Percentiles rank a stretch among this genome's conserved stretches.
phyloP scores from a whole-genome alignment of 2,329 filamentous ascomycete genomes.

The Elsinoe necatrix region DNA sequence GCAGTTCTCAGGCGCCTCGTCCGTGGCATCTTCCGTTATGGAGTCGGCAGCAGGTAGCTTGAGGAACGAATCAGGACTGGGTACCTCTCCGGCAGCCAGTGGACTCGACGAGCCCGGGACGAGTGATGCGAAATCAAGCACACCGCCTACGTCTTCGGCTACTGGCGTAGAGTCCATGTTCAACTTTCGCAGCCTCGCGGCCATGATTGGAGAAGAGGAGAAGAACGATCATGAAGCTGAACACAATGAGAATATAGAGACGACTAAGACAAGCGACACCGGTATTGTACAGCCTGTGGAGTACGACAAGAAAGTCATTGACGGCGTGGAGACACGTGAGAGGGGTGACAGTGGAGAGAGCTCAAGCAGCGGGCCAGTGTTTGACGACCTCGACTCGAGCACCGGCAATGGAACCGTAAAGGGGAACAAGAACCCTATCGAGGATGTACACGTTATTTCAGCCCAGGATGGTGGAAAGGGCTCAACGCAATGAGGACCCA shows the following conservation, averaged over 20 bases:
- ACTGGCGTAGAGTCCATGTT: constrained; percentile 67
- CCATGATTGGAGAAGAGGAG: constrained; percentile 66
- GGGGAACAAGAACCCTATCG: constrained; percentile 20
- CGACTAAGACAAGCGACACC: constrained; percentile 3
- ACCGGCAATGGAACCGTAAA: constrained; percentile 19
- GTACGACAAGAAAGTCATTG: background rate
- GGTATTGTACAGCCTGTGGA: constrained; percentile 15
- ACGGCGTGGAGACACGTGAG: constrained; percentile 19
- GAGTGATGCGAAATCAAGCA: constrained; percentile 20
- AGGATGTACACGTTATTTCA: constrained; percentile 15
- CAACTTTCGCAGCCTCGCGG: constrained; percentile 80
- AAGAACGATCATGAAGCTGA: constrained; percentile 33
- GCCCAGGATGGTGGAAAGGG: background rate
- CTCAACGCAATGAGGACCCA: background rate
- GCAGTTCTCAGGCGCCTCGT: constrained; percentile 81
- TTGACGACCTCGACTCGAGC: constrained; percentile 15
- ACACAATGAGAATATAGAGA: constrained; percentile 33
- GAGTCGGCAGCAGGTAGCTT: constrained; percentile 52
- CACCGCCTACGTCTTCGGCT: constrained; percentile 43
- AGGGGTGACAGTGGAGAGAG: constrained; percentile 25
- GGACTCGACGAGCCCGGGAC: background rate
- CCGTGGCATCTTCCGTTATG: constrained; percentile 65
- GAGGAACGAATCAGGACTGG: constrained; percentile 25
- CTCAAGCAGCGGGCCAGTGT: constrained; percentile 16
- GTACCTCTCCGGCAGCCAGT: constrained; percentile 43